Evolutionary conservation across 1,139 yeast genomes (phyloP).

Genomic region (Suhomyces chickasaworum): DNA sequence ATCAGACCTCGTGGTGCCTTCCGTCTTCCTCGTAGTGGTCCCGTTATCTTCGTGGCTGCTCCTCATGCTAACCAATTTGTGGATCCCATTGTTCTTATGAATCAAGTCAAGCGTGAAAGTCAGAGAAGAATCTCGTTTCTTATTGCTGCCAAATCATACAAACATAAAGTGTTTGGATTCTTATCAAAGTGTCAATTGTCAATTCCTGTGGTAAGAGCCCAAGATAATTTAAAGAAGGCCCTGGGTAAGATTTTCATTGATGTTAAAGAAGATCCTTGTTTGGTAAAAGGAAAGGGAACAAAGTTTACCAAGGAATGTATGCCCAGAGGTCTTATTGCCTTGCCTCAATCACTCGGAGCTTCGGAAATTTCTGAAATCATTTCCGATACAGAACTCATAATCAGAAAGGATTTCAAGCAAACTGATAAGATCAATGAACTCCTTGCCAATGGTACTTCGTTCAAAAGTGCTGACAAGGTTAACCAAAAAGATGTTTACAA

Average conservation of each 20-base stretch:
- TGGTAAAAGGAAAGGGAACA: slow-evolving; percentile 67
- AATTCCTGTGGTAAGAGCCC: slow-evolving; percentile 90
- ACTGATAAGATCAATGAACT: slow-evolving; percentile 44
- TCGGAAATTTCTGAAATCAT: slow-evolving; percentile 68
- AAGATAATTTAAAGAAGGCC: slow-evolving; percentile 70
- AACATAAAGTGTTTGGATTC: slow-evolving; percentile 67
- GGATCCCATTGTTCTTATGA: slow-evolving; percentile 84
- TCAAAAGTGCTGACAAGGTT: slow-evolving; percentile 76
- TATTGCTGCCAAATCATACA: slow-evolving; percentile 82
- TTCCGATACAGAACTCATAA: slow-evolving; percentile 71
- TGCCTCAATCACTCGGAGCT: slow-evolving; percentile 80
- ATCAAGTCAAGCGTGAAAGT: slow-evolving; percentile 72
- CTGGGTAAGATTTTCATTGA: slow-evolving; percentile 60
- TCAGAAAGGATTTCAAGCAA: slow-evolving; percentile 72
- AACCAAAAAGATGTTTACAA: slow-evolving; percentile 84
- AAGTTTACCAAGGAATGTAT: slow-evolving; percentile 66
- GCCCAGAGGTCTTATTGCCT: slow-evolving; percentile 69
- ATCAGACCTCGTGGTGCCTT: slow-evolving; percentile 90
- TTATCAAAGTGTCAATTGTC: slow-evolving; percentile 76
- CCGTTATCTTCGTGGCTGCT: slow-evolving; percentile 93
- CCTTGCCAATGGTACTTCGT: slow-evolving; percentile 57
- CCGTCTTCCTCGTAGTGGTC: slow-evolving; percentile 79
- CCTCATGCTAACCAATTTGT: slow-evolving; percentile 98
- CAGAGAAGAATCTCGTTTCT: slow-evolving; percentile 79
- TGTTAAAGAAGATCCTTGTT: slow-evolving; percentile 46